Evolutionary conservation across 2,329 filamentous ascomycete species (phyloP), one percentile per base, ranked within the genome.

Genomic region (Blastomyces parvus): DNA sequence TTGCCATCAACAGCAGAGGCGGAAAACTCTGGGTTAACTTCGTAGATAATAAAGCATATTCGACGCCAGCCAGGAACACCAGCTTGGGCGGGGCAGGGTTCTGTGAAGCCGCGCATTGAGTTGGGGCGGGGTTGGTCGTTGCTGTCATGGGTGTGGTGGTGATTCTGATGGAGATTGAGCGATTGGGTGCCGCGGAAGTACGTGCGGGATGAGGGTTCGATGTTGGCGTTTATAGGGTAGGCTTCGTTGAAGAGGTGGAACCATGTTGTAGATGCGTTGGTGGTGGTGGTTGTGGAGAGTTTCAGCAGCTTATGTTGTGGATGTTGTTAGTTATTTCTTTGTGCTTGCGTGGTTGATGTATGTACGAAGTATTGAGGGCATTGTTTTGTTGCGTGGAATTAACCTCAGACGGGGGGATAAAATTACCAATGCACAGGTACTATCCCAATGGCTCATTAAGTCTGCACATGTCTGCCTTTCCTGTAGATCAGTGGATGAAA

Each of bases 401-500:
- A 22, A 7, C 11, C 17, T 27, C 2, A 27, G 30, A 27, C 14
- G n/a, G 33, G 55, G 6, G 22, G 17, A 33, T 25, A 14, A 42
- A 1, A 9, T 62, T 67, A 75, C 73, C 65, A 72, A 65, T 13
- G 66, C 61, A 17, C 70, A 67, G n/a, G 70, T 62, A 33, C 64
- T 59, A 11, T 67, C 19, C 70, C 46, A 50, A 13, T 50, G 46
- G 11, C 46, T 50, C 8, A n/a, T 25, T 13, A 50, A 62, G 53
- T 77, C 74, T 1, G 72, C 77, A 46, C 73, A 76, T 48, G 70
- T 75, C 64, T 78, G 75, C 0, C 71, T 69, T 52, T 71, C 66
- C 48, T 71, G 65, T 14, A 74, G 65, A 19, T 67, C 64, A 7
- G 63, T 59, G 30, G 66, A 46, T 19, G 64, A 67, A 17, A 72